Evolutionary conservation across 192 early-diverging fungal species (phyloP), one percentile per base, ranked within the genome.

Genomic region (Dissophora ornata): DNA sequence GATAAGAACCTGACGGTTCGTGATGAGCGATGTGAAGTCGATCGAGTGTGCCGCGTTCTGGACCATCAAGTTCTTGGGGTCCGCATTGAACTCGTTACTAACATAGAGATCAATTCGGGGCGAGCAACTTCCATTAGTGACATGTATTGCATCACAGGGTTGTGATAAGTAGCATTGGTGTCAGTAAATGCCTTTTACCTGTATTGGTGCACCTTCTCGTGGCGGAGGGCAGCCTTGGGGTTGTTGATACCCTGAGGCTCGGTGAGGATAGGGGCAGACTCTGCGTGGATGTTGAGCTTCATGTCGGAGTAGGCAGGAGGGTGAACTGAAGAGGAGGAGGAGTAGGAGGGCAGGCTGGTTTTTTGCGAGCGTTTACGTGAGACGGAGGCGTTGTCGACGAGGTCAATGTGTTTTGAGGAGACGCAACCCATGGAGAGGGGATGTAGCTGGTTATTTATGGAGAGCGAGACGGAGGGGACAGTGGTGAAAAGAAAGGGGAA

Each of bases 11-110:
- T 84, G 56, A 32, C 86, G 87, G 82, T 89, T 89, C 19, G 87
- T 81, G 18, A 91, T 78, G 11, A 90, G 82, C 18, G 83, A 82
- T 10, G 75, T 79, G 44, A 87, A 86, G 25, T 89, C 73, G 46
- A 89, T 82, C 28, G 73, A 81, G 33, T 87, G 84, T 12, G 91
- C 77, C 0, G 90, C 89, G 69, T 91, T 88, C 56, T 87, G 82
- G 19, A 87, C 89, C 55, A 93, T 82, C 50, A 55, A 56, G 81
- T 90, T 93, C 83, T 92, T 93, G 67, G 84, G 70, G 33, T 91
- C 90, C 21, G 73, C 78, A 41, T 80, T 79, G 63, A 93, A 91
- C 9, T 69, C 56, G 3, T 75, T 42, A 25, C 80, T 80, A 52
- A 18, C 49, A 26, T 9, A n/a, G n/a, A n/a, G n/a, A n/a, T n/a